These are phyloP conservation scores for Phytopythium boreale DNA, from an alignment of 352 stramenopile genomes.

Conservation along the genomic window DNA sequence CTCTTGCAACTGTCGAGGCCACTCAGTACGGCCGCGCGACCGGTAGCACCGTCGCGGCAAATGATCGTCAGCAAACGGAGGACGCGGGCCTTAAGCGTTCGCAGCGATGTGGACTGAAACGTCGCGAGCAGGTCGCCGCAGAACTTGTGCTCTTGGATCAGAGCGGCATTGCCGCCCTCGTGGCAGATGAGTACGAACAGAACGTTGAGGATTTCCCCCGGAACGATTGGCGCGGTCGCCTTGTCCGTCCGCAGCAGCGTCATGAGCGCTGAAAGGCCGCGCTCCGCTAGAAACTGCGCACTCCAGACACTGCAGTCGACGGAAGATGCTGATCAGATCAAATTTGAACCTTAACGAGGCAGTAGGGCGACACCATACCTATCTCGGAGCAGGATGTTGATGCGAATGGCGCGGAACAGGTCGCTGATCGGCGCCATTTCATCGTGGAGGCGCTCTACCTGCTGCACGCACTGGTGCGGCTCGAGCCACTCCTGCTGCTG, in stretches of 20 bases:
- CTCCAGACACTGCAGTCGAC: constrained; percentile 39
- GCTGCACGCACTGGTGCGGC: constrained; percentile 43
- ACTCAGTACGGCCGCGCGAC: background rate
- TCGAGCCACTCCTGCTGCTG: constrained; percentile 46
- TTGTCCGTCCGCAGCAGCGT: constrained; percentile 28
- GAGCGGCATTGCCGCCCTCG: constrained; percentile 20
- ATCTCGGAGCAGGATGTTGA: constrained; percentile 54
- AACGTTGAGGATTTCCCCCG: constrained; percentile 42
- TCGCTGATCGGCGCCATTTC: constrained; percentile 36
- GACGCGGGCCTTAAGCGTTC: constrained; percentile 23
- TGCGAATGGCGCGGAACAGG: constrained; percentile 55
- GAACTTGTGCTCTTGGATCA: constrained; percentile 29
- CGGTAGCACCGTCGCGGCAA: background rate
- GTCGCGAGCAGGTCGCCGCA: constrained; percentile 25
- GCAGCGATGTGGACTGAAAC: constrained; percentile 20
- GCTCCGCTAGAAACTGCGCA: constrained; percentile 42
- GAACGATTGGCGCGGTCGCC: constrained; percentile 15
- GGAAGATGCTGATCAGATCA: constrained; percentile 1
- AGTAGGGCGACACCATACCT: constrained; percentile 20
- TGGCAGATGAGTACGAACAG: constrained; percentile 47
- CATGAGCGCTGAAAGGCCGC: constrained; percentile 40
- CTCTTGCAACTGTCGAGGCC: background rate
- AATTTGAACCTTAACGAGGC: too few relatives aligned
- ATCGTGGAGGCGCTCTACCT: constrained; percentile 34
- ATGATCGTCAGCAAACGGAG: constrained; percentile 12